Evolutionary conservation across 2,329 filamentous ascomycete species (phyloP).

Genomic region (Orbilia blumenaviensis): DNA sequence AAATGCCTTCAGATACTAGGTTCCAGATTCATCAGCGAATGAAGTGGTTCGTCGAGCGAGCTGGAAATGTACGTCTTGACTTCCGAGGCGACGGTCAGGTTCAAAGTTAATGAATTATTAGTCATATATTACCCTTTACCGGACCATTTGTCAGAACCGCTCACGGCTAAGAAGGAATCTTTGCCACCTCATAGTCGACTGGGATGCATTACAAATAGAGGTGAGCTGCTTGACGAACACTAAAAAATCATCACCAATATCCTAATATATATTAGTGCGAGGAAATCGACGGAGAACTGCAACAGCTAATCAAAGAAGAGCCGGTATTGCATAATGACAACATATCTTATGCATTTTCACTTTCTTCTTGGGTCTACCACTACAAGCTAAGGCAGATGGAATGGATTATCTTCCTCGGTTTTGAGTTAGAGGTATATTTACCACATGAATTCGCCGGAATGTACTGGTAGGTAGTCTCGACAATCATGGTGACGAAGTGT

Average conservation of each 20-base stretch:
- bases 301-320: slow-evolving; percentile 70
- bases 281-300: slow-evolving; percentile 75
- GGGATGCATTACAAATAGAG: slow-evolving; percentile 83
- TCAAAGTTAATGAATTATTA: slow-evolving; percentile 60
- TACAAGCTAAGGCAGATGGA: slow-evolving; percentile 91
- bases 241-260: too few species aligned
- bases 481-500: slow-evolving; percentile 54
- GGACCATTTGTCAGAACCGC: slow-evolving; percentile 86
- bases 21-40: slow-evolving; percentile 77
- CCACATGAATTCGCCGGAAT: slow-evolving; percentile 83
- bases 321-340: slow-evolving; percentile 68
- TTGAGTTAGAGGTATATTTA: slow-evolving; percentile 91
- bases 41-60: slow-evolving; percentile 71
- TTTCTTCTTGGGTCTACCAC: slow-evolving; percentile 88
- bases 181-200: slow-evolving; percentile 81
- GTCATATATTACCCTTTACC: slow-evolving; percentile 83
- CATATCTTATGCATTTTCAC: slow-evolving; percentile 72
- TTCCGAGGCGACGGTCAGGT: neutral
- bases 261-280: slow-evolving; percentile 65
- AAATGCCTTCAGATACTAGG: slow-evolving; percentile 76
- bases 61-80: slow-evolving; percentile 62
- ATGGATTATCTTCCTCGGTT: slow-evolving; percentile 87
- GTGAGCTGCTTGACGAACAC: slow-evolving; percentile 61
- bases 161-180: slow-evolving; percentile 90
- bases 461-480: slow-evolving; percentile 72